phyloP scores from a whole-genome alignment of 139 green algal genomes.

The Chlamydomonas sphaeroides region DNA sequence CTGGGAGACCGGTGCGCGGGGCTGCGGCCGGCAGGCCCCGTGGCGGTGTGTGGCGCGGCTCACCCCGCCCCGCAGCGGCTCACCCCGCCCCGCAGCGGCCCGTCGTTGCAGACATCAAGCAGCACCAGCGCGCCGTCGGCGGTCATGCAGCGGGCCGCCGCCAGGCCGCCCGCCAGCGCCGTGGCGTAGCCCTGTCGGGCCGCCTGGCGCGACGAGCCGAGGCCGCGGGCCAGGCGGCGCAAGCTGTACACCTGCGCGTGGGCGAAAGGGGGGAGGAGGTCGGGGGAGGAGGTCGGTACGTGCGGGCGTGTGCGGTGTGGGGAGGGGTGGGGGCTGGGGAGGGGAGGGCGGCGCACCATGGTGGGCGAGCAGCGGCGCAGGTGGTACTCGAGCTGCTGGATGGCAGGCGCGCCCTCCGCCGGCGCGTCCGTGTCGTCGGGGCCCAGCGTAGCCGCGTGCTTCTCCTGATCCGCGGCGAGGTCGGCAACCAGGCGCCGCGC shows the following conservation, averaged over 20 bases:
- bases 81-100: conserved; percentile 60
- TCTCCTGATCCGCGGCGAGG: conserved; percentile 52
- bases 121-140: conserved; percentile 50
- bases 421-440: neutral
- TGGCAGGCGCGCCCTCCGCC: neutral
- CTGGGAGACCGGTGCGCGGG: too few relatives aligned
- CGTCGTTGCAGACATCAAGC: conserved; percentile 63
- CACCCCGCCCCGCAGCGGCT: conserved; percentile 59
- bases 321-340: too few relatives aligned
- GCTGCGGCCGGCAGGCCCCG: too few relatives aligned
- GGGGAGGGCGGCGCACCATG: conserved; percentile 39
- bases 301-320: too few relatives aligned
- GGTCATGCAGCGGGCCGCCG: conserved; percentile 1
- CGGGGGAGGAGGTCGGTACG: too few relatives aligned
- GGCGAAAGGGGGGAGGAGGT: too few relatives aligned
- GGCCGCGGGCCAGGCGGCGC: conserved; percentile 74
- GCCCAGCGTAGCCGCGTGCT: conserved; percentile 24
- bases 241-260: conserved; percentile 73
- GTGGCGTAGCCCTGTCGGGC: conserved; percentile 87
- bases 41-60: neutral
- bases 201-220: conserved; percentile 71
- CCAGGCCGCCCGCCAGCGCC: conserved; percentile 67
- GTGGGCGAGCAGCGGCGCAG: conserved; percentile 67
- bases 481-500: conserved; percentile 23
- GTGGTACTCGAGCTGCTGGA: conserved; percentile 44